Evolutionary conservation across 176 grass and related monocot species (phyloP).

Genomic region (Ananas comosus): DNA sequence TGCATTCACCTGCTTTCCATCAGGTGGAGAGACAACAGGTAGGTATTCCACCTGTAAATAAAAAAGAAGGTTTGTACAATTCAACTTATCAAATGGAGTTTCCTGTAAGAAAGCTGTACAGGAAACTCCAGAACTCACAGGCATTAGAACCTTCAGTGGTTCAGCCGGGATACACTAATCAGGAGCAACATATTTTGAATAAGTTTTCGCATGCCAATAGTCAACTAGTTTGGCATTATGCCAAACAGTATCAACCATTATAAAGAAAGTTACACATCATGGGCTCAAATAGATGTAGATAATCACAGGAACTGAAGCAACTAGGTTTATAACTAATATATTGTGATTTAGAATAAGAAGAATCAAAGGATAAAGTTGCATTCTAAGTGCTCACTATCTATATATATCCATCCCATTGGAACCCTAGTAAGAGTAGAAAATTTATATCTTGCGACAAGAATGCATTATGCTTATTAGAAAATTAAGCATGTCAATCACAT

Average conservation of each 20-base stretch:
- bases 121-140: not conserved
- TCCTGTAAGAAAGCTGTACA: not conserved
- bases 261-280: not conserved
- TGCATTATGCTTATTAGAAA: not conserved
- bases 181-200: too few relatives aligned
- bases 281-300: not conserved
- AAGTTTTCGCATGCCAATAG: too few relatives aligned
- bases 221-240: too few relatives aligned
- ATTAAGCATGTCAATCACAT: not conserved
- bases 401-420: too few relatives aligned
- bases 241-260: too few relatives aligned
- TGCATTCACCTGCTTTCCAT: constrained; percentile 70
- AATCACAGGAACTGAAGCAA: constrained; percentile 1
- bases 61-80: constrained; percentile 6
- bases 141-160: too few relatives aligned
- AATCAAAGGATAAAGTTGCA: not conserved
- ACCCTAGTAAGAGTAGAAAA: too few relatives aligned
- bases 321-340: not conserved
- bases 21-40: constrained; percentile 68
- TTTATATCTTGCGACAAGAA: not conserved
- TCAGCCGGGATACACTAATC: too few relatives aligned
- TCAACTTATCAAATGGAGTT: constrained; percentile 1
- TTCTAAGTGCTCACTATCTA: not conserved
- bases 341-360: not conserved
- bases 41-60: constrained; percentile 79